These are phyloP conservation scores for Immersiella caudata DNA, from an alignment of 495 filamentous ascomycete genomes.

Conservation along the genomic window DNA sequence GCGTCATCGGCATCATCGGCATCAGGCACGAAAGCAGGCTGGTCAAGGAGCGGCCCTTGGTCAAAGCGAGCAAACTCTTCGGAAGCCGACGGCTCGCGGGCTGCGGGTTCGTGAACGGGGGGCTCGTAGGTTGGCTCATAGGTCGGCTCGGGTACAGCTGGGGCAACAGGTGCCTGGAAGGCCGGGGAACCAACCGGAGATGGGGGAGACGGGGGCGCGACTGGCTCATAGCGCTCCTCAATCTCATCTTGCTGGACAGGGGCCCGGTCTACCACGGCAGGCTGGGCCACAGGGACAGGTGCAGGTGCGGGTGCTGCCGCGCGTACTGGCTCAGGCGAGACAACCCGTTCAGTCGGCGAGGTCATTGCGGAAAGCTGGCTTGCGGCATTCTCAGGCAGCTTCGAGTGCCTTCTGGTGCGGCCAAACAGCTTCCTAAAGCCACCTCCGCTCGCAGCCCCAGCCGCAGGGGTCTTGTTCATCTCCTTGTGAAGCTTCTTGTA, in stretches of 20 bases:
- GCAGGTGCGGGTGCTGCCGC: constrained; percentile 20
- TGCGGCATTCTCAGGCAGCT: constrained; percentile 52
- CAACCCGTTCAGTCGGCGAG: constrained; percentile 26
- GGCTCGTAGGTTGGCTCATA: constrained; percentile 57
- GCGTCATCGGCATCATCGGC: constrained; percentile 50
- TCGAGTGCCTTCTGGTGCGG: constrained; percentile 59
- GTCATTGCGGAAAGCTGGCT: constrained; percentile 44
- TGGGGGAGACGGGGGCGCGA: background rate
- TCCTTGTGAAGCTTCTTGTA: constrained; percentile 60
- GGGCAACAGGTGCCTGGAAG: constrained; percentile 13
- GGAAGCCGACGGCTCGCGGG: constrained; percentile 63
- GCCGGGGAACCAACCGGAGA: constrained; percentile 14
- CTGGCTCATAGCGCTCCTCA: constrained; percentile 35
- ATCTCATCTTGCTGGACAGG: background rate
- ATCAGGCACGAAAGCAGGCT: constrained; percentile 81
- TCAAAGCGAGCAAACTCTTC: constrained; percentile 82
- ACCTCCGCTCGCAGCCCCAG: constrained; percentile 32
- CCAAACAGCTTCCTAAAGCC: constrained; percentile 67
- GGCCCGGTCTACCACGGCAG: background rate
- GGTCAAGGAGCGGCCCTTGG: constrained; percentile 84
- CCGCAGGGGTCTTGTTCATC: constrained; percentile 45
- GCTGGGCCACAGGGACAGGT: constrained; percentile 21
- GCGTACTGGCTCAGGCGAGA: constrained; percentile 19
- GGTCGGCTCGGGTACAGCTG: constrained; percentile 38
- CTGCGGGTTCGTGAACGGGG: constrained; percentile 37